Evolutionary conservation across 148 eudicot genomes (phyloP).

Genomic region (Hydrangea macrophylla): DNA sequence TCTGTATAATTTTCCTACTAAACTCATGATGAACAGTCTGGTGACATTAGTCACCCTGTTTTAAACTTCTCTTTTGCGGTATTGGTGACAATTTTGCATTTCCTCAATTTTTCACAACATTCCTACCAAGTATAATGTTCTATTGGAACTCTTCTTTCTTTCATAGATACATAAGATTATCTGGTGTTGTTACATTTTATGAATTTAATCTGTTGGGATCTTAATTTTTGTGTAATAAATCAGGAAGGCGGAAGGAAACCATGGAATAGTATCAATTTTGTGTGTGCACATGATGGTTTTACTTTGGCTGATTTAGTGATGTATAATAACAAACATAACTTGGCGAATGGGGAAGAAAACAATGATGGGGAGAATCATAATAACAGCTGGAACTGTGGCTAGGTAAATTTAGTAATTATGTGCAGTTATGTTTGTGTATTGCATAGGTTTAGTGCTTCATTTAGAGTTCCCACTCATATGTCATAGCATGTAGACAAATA

Average conservation of each 20-base stretch:
- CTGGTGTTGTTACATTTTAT: not conserved
- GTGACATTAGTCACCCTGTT: not conserved
- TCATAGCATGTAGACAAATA: not conserved
- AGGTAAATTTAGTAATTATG: constrained; percentile 46
- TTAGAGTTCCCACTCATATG: not conserved
- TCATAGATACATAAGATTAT: too few species aligned
- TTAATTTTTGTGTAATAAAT: not conserved
- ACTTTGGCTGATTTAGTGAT: constrained; percentile 88
- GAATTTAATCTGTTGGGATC: not conserved
- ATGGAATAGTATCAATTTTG: constrained; percentile 92
- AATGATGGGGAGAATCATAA: constrained; percentile 97
- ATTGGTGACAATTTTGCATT: not conserved
- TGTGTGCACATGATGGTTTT: constrained; percentile 97
- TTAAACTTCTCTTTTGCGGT: not conserved
- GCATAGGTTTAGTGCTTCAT: not conserved
- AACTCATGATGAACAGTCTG: not conserved
- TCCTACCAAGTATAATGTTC: not conserved
- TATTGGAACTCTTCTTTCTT: not conserved
- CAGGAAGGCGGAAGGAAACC: constrained; percentile 97
- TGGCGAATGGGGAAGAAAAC: constrained; percentile 96
- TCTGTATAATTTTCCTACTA: constrained; percentile 9
- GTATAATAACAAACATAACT: constrained; percentile 81
- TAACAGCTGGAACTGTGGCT: constrained; percentile 97
- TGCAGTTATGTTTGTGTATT: not conserved
- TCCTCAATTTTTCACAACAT: not conserved